These are phyloP conservation scores for Mortierella sp. DNA, from an alignment of 371 early-diverging fungal species.

Conservation along the genomic window DNA sequence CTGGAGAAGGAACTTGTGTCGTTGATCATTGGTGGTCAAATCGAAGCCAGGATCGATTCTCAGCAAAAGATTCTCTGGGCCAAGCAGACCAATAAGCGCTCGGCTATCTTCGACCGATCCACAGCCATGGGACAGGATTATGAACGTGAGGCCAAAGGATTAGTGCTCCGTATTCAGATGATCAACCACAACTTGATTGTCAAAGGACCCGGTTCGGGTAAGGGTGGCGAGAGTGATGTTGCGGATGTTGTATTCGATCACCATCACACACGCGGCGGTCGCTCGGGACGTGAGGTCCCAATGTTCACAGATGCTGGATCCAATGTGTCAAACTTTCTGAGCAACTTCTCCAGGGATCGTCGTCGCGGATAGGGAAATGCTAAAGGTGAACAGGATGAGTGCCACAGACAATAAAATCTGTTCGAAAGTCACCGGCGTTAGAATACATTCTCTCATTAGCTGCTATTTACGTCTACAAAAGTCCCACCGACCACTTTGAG, in stretches of 20 bases:
- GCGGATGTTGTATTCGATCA: slow-evolving; percentile 6
- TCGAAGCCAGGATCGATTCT: slow-evolving; percentile 84
- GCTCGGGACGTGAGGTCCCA: slow-evolving; percentile 23
- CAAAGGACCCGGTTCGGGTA: slow-evolving; percentile 30
- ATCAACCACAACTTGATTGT: slow-evolving; percentile 63
- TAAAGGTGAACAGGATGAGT: neutral
- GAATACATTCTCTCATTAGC: too few species aligned
- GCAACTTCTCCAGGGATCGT: slow-evolving; percentile 38
- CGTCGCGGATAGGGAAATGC: slow-evolving; percentile 10
- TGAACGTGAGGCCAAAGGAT: slow-evolving; percentile 64
- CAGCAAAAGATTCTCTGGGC: slow-evolving; percentile 80
- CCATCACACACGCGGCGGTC: slow-evolving; percentile 17
- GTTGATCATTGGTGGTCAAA: slow-evolving; percentile 72
- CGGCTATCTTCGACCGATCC: slow-evolving; percentile 69
- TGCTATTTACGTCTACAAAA: slow-evolving; percentile 31
- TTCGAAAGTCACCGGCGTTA: too few species aligned
- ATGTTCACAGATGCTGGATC: slow-evolving; percentile 34
- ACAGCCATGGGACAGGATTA: slow-evolving; percentile 70
- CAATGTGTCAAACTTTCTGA: slow-evolving; percentile 31
- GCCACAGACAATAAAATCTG: neutral
- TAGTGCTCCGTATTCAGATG: slow-evolving; percentile 69
- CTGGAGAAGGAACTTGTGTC: slow-evolving; percentile 77
- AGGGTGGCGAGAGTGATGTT: slow-evolving; percentile 16
- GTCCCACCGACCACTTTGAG: slow-evolving; percentile 34
- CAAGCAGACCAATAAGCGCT: slow-evolving; percentile 72